Evolutionary conservation across 495 filamentous ascomycete genomes (phyloP), one percentile per base, ranked within the genome.

Genomic region (Platismatia glauca): DNA sequence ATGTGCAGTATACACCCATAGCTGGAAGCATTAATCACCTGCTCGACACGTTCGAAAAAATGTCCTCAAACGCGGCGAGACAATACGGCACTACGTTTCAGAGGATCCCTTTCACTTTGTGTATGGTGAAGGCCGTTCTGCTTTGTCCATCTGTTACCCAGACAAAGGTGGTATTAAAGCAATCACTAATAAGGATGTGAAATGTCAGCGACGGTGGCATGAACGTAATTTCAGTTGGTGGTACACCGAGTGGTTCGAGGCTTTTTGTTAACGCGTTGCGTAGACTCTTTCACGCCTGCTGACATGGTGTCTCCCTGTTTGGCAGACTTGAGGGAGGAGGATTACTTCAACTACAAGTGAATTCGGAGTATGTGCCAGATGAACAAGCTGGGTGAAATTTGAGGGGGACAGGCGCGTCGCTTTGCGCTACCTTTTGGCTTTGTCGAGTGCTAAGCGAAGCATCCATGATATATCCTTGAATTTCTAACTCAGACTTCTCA

Each of bases 51-150:
- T 55, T 72, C 63, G n/a, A 58, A 35, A 43, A 70, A 71, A 0
- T 57, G 48, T 15, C 68, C 64, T 9, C 61, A 55, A 37, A 71
- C 3, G 66, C 68, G 24, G 63, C 62, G 18, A 35, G 50, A 46
- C 71, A 71, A 48, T 57, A 69, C 1, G 44, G 35, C 8, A 65
- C 68, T 22, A 48, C 53, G 33, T 66, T 48, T 24, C 60, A 64
- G 16, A 71, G 62, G 1, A 68, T n/a, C 12, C 57, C 52, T 55
- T 63, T n/a, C 12, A 55, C 52, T 55, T 63, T 66, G 57, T 72
- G 67, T 15, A 69, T 27, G 20, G 4, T n/a, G 39, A 67, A 57
- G 8, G 24, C 31, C 8, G 8, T 61, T 7, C n/a, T 15, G 15
- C 50, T 24, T 39, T 53, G 12, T 15, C 39, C 39, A 16, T 61